A percentile compares a stretch with the other conserved stretches of the same genome.
phyloP scores from a whole-genome alignment of 345 rosid genomes.

The Corymbia maculata region DNA sequence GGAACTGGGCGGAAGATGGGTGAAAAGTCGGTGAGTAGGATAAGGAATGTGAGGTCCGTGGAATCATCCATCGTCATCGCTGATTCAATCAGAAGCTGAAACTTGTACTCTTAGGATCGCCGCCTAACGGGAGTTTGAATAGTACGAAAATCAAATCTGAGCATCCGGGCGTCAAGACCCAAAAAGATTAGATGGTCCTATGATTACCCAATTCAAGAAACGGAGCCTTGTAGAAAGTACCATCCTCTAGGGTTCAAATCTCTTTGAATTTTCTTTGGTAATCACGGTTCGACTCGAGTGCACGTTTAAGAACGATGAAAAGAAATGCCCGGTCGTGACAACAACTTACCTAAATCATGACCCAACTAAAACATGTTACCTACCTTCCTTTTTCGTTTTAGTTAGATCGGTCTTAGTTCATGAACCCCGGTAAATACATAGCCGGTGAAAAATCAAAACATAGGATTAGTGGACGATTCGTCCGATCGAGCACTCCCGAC shows the following conservation, averaged over 20 bases:
- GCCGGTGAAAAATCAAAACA: neutral
- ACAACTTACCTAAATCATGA: neutral
- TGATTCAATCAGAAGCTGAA: neutral
- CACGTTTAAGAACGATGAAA: neutral
- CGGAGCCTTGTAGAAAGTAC: neutral
- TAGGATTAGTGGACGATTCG: neutral
- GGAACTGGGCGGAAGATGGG: neutral
- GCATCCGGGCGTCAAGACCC: neutral
- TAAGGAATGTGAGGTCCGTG: neutral
- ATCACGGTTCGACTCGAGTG: neutral
- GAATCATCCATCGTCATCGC: neutral
- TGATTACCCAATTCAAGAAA: neutral
- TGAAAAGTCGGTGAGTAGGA: neutral
- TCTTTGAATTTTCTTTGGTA: neutral
- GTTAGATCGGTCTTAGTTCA: neutral
- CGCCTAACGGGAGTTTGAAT: neutral
- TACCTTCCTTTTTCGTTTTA: neutral
- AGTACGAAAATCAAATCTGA: neutral
- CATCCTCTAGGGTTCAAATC: neutral
- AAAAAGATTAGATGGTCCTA: neutral
- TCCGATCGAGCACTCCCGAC: neutral
- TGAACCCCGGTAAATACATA: neutral
- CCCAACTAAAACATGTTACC: neutral
- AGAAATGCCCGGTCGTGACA: neutral
- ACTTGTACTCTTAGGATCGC: neutral